A percentile compares a stretch with the other conserved stretches of the same genome.
These are phyloP conservation scores for Apiospora aurea DNA, from an alignment of 2,329 filamentous ascomycete species.

Conservation along the genomic window DNA sequence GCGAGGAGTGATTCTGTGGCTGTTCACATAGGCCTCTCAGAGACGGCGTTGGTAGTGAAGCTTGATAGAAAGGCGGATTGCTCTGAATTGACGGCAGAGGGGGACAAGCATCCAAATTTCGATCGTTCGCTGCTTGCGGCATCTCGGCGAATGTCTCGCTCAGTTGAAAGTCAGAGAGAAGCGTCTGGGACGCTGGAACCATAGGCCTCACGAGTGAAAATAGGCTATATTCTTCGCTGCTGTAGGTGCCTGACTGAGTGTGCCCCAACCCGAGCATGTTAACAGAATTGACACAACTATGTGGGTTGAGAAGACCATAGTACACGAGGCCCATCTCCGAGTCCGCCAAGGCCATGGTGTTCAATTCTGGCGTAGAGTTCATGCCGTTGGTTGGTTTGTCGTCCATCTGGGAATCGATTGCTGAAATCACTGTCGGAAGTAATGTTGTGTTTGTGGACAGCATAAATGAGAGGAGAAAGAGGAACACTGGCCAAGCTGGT, in stretches of 20 bases:
- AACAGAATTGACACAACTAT: neutral
- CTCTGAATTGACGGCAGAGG: constrained; percentile 53
- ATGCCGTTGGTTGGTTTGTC: no score
- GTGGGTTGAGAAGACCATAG: neutral
- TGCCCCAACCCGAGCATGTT: constrained; percentile 77
- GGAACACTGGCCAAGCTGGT: no score
- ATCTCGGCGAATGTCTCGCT: constrained; percentile 75
- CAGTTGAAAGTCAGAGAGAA: constrained; percentile 56
- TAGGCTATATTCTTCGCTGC: constrained; percentile 84
- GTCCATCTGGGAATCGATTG: no score
- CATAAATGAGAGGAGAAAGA: no score
- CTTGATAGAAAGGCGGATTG: constrained; percentile 81
- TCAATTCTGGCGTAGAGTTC: no score
- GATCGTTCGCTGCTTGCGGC: constrained; percentile 79
- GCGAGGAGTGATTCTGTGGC: constrained; percentile 51
- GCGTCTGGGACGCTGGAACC: constrained; percentile 55
- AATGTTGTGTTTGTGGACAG: no score
- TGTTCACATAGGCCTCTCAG: constrained; percentile 50
- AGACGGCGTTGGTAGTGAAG: constrained; percentile 61
- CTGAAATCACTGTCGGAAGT: no score
- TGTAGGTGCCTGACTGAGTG: constrained; percentile 84
- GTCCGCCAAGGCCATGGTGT: no score
- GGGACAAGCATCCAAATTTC: constrained; percentile 67
- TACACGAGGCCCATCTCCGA: neutral
- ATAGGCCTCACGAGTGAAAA: constrained; percentile 66